phyloP scores from a whole-genome alignment of 805 yeast species.

The Kazachstania africana region DNA sequence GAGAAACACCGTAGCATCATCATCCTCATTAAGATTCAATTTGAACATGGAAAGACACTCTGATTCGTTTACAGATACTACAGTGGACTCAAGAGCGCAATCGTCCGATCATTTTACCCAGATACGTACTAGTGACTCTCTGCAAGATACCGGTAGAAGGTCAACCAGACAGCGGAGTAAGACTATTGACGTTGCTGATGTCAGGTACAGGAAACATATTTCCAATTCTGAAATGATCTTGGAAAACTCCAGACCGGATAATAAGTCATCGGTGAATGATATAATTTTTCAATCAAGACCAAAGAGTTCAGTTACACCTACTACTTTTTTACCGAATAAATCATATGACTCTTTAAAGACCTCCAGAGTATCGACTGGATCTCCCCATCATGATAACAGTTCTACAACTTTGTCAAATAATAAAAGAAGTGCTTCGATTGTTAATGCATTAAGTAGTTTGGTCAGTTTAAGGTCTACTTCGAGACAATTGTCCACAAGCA shows the following conservation, averaged over 20 bases:
- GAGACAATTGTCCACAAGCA: slow-evolving; percentile 7
- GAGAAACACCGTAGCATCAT: not conserved
- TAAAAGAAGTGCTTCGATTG: slow-evolving; percentile 29
- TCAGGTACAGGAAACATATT: too few species aligned
- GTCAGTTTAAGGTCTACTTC: slow-evolving; percentile 25
- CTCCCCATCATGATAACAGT: too few species aligned
- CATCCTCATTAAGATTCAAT: not conserved
- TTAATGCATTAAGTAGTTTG: slow-evolving; percentile 28
- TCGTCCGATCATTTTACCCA: too few species aligned
- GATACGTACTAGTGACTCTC: not conserved
- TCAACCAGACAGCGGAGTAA: slow-evolving; percentile 20
- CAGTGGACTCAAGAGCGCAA: not conserved
- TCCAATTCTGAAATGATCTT: too few species aligned
- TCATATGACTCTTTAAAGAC: too few species aligned
- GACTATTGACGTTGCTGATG: slow-evolving; percentile 21
- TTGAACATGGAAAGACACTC: not conserved
- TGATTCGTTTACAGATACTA: not conserved
- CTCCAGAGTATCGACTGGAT: too few species aligned
- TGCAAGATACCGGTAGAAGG: not conserved
- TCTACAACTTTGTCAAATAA: slow-evolving; percentile 8
- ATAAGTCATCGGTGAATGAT: too few species aligned
- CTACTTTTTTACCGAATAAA: too few species aligned
- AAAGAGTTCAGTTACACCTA: too few species aligned
- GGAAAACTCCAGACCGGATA: too few species aligned
- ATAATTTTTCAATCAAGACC: too few species aligned